Evolutionary conservation across 768 basidiomycete genomes (phyloP), one percentile per base, ranked within the genome.

Genomic region (Lentinula edodes): DNA sequence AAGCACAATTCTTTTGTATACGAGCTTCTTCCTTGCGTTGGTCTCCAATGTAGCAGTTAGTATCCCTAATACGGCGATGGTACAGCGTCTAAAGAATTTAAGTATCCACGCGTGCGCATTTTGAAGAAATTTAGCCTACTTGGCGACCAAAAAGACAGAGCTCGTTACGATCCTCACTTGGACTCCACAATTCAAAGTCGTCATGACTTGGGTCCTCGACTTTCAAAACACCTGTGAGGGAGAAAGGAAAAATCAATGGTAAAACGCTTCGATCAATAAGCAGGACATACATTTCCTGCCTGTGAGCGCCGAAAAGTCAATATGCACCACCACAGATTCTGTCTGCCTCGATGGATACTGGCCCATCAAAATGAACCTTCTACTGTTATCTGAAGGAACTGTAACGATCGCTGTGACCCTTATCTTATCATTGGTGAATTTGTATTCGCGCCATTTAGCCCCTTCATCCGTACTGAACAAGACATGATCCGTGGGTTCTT

Each of bases 161-260:
- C 69, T 98, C 95, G 38, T 82, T 76, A n/a, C 97, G 85, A 51
- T 87, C 87, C 69, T 95, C 90, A 61, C 91, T 92, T 0, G 96
- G 97, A 70, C 90, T 94, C 97, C 97, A 98, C 1, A 97, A 75
- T 71, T 98, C 95, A 70, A 98, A 98, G 75, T 99, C 97, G 69
- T 98, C 95, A 42, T 88, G 76, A 16, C 80, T 81, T 6, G 95
- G 88, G 67, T 97, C 76, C 1, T 93, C 82, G 5, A 82, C 55
- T 62, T 81, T 83, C 51, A 95, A 74, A 1, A 78, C 74, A 72
- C 95, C 95, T 96, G 63, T 5, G 48, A 46, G 1, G 64, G 43
- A 18, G 16, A 58, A 32, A 5, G 8, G 53, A 48, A 38, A 2
- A 13, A 59, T 41, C 36, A 10, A 28, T 28, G 28, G 28, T 28